Base-by-base conservation (phyloP, 148 eudicot species). In the Hydrangea macrophylla region DNA sequence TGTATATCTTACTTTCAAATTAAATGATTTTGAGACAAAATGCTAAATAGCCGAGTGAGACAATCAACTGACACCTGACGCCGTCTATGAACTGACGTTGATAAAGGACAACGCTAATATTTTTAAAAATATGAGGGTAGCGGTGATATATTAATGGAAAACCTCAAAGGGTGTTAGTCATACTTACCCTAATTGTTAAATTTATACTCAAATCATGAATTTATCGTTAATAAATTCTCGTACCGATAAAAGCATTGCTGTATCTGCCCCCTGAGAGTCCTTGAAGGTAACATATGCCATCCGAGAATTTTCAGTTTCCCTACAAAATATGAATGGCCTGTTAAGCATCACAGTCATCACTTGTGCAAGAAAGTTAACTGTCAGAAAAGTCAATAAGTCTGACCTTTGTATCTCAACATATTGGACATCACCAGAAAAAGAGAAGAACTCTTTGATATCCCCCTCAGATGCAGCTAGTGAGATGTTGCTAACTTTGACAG, bases 191-290 rank as follows among this genome's bases (percentile, higher is more conserved):
- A n/a, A n/a, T n/a, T n/a, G n/a, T n/a, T 4, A 42, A 3, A 9
- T 13, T 42, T 42, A 6, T 17, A 18, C n/a, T 48, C 53, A 48
- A 18, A 48, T 18, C 53, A 48, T 48, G 17, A 48, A 15, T n/a
- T 28, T 55, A 23, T 27, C 22, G 6, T 1, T 11, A 15, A 11
- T 20, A 50, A 3, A 28, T 1, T 6, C 25, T 45, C 81, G 26
- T 76, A 82, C 90, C 9, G 90, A 60, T 64, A 83, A 53, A 72
- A 81, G 81, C 20, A 76, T 39, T 55, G 90, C 81, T 27, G 86
- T 76, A 55, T 85, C 84, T 30, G 86, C 89, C 68, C 86, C 86
- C 74, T 78, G 86, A 2, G 78, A 58, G 6, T 83, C 83, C 58
- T 68, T 80, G 76, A 83, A 85, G 63, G 83, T 85, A 56, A 85